Evolutionary conservation across 108 stramenopile genomes (phyloP), one percentile per base, ranked within the genome.

Genomic region (Pelagomonas calceolata): DNA sequence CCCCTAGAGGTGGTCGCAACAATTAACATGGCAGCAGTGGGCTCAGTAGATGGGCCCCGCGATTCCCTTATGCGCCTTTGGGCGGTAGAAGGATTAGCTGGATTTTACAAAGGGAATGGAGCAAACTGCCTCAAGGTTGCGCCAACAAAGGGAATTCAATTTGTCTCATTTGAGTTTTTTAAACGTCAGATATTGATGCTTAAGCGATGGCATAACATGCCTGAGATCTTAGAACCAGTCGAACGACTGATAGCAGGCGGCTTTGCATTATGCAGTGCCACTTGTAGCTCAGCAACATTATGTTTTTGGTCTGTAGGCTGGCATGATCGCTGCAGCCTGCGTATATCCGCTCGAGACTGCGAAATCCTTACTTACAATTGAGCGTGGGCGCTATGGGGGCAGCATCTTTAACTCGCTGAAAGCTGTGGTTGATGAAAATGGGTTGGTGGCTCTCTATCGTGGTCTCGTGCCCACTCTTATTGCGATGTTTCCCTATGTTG

Each of bases 51-150:
- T 26, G 14, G 21, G 10, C 21, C 26, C 1, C 18, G 1, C 39
- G 75, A 72, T 14, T 74, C 75, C 46, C 71, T 81, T 15, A 32
- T 46, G 29, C 68, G 76, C 65, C 75, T 75, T 4, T 81, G 77
- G 77, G 34, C 78, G 70, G 71, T 68, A 51, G 81, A 81, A 36
- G 81, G 81, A 33, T 43, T 78, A 64, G 46, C 67, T 18, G 81
- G 81, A 21, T 75, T 81, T 70, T 79, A 79, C 75, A 81, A 81
- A 60, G 81, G 81, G 26, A 81, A 81, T 45, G 81, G 81, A 31
- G 81, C 81, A 43, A 81, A 81, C 37, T 81, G 81, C 70, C 81
- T 81, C 74, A 81, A 81, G 71, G 81, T 81, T 26, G 81, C 81
- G 15, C 81, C 81, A 29, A 74, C 73, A 15, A 68, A 78, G 18